Conservation (phyloP, 441 rosid genomes). For the Pelargonium cotyledonis region DNA sequence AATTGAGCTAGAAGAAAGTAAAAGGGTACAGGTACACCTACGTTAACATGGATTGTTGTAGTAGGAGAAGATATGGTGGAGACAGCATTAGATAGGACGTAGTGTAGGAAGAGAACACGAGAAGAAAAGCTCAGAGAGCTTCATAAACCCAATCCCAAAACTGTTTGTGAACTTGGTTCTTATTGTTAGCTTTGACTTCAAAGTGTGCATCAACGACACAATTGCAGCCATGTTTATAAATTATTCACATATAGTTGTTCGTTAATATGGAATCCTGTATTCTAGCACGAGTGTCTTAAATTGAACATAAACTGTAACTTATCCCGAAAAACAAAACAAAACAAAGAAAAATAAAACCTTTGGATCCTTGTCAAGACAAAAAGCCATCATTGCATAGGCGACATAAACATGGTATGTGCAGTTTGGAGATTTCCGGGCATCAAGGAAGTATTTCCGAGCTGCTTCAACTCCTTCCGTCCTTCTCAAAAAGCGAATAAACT, state of each 20-base stretch:
- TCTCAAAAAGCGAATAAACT: slow-evolving; percentile 88
- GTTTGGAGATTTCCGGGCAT: slow-evolving; percentile 76
- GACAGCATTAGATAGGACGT: too few species aligned
- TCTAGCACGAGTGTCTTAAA: background rate
- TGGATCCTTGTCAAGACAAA: slow-evolving; percentile 89
- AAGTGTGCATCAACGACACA: background rate
- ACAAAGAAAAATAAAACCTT: slow-evolving; percentile 43
- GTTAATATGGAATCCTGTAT: background rate
- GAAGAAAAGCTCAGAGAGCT: too few species aligned
- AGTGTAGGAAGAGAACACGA: too few species aligned
- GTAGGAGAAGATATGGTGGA: too few species aligned
- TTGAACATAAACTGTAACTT: background rate
- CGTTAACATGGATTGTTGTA: too few species aligned
- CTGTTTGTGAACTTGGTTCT: too few species aligned
- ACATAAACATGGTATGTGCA: slow-evolving; percentile 90
- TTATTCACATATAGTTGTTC: background rate
- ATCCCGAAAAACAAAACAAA: background rate
- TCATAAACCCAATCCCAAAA: too few species aligned
- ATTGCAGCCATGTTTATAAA: background rate
- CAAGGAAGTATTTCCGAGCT: slow-evolving; percentile 92
- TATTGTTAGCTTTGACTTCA: background rate
- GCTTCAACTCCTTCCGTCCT: slow-evolving; percentile 94
- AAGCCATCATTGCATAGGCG: slow-evolving; percentile 90
- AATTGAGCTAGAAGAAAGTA: too few species aligned
- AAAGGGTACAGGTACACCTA: too few species aligned